Evolutionary conservation across 306 rosid species (phyloP).

Genomic region (Sicyos baderoa): DNA sequence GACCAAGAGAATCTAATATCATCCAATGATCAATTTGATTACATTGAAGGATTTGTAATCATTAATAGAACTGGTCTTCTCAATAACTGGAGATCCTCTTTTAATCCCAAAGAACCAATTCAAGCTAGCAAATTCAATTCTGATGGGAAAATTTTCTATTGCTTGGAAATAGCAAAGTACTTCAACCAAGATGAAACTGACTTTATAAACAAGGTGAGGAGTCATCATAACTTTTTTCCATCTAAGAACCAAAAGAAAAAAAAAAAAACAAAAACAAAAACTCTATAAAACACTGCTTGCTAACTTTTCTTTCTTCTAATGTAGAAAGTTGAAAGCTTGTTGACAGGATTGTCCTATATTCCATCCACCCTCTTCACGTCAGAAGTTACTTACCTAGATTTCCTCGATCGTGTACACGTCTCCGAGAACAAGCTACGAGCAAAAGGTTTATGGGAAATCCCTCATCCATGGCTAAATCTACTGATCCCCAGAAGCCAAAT

Average conservation of each 20-base stretch:
- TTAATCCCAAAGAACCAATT: constrained; percentile 60
- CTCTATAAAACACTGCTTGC: neutral
- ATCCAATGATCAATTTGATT: constrained; percentile 57
- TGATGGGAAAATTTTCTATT: constrained; percentile 62
- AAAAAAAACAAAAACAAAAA: neutral
- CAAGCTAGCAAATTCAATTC: constrained; percentile 63
- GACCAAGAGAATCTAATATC: constrained; percentile 86
- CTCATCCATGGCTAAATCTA: constrained; percentile 94
- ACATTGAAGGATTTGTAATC: constrained; percentile 81
- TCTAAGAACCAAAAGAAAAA: neutral
- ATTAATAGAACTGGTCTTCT: constrained; percentile 70
- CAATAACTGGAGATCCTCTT: constrained; percentile 82
- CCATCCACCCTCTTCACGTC: constrained; percentile 62
- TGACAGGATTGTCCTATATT: constrained; percentile 53
- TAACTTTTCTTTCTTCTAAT: constrained; percentile 16
- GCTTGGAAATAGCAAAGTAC: constrained; percentile 82
- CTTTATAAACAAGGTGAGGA: constrained; percentile 45
- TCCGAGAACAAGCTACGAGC: constrained; percentile 58
- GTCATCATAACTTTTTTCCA: neutral
- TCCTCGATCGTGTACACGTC: constrained; percentile 77
- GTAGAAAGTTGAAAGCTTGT: constrained; percentile 59
- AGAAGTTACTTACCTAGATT: constrained; percentile 72
- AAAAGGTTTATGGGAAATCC: constrained; percentile 81
- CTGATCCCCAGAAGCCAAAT: constrained; percentile 62
- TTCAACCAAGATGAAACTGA: constrained; percentile 56